A percentile compares a stretch with the other conserved stretches of the same genome.
Evolutionary conservation across 345 rosid species (phyloP).

Genomic region (Chamaenerion angustifolium): DNA sequence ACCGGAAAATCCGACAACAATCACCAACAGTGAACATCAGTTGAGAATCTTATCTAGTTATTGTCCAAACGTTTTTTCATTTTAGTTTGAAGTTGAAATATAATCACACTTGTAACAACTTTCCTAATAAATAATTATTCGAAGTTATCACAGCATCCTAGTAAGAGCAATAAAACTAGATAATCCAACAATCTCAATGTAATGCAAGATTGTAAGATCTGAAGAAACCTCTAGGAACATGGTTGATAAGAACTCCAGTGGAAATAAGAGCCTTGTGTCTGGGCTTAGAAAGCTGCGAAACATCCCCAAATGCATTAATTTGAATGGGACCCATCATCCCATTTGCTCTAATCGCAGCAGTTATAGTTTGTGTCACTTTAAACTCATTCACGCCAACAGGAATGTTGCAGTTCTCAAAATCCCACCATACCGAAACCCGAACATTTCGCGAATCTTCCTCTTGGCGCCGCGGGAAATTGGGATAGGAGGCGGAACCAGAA

Average conservation of each 20-base stretch:
- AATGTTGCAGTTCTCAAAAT: conserved; percentile 71
- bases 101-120: no score
- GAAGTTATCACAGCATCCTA: no score
- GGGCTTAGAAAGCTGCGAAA: conserved; percentile 44
- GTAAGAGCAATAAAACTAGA: no score
- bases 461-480: conserved; percentile 11
- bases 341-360: conserved; percentile 43
- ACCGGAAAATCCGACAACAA: no score
- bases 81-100: no score
- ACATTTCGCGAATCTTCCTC: conserved; percentile 41
- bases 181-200: no score
- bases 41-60: no score
- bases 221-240: conserved; percentile 51
- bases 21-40: no score
- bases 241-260: conserved; percentile 61
- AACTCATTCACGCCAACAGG: conserved; percentile 51
- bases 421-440: conserved; percentile 88
- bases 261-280: conserved; percentile 65
- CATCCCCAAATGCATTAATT: conserved; percentile 74
- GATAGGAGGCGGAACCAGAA: conserved; percentile 2
- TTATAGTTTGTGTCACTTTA: conserved; percentile 38
- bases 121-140: no score
- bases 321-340: conserved; percentile 79
- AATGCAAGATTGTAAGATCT: not conserved
- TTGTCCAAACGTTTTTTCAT: no score